Percentiles rank a stretch among this genome's conserved stretches.
These are phyloP conservation scores for Tolypocladium pustulatum DNA, from an alignment of 2,329 filamentous ascomycete genomes.

Conservation along the genomic window DNA sequence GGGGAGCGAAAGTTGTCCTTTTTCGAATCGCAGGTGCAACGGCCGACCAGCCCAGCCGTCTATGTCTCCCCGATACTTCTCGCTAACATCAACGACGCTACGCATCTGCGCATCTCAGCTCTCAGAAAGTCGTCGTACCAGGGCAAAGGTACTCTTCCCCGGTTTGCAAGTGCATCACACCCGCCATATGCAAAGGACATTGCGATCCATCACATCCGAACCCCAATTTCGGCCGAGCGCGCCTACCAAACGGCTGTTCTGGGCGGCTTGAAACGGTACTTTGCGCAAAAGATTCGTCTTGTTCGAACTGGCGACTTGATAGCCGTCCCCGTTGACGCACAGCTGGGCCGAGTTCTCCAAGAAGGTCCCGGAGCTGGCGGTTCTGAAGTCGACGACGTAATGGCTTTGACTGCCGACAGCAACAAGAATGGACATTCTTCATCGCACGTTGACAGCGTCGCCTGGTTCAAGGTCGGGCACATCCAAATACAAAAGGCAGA, in stretches of 20 bases:
- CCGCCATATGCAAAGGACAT: slow-evolving; percentile 63
- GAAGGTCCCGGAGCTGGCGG: slow-evolving; percentile 52
- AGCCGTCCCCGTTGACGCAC: slow-evolving; percentile 79
- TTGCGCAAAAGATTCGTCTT: slow-evolving; percentile 71
- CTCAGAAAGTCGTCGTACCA: slow-evolving; percentile 43
- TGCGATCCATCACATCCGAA: slow-evolving; percentile 78
- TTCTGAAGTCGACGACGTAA: slow-evolving; percentile 61
- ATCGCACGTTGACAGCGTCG: slow-evolving; percentile 49
- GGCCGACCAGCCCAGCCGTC: slow-evolving; percentile 45
- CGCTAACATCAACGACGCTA: slow-evolving; percentile 70
- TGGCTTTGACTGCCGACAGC: slow-evolving; percentile 37
- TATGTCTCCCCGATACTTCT: slow-evolving; percentile 82
- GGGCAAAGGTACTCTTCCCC: slow-evolving; percentile 41
- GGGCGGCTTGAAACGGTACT: slow-evolving; percentile 77
- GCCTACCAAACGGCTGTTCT: slow-evolving; percentile 78
- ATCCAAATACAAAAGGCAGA: slow-evolving; percentile 48
- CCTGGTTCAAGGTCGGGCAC: slow-evolving; percentile 87
- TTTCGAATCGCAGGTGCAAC: slow-evolving; percentile 58
- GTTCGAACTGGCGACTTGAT: slow-evolving; percentile 82
- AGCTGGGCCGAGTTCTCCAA: slow-evolving; percentile 71
- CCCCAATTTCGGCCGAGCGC: slow-evolving; percentile 77
- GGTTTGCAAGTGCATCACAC: slow-evolving; percentile 42
- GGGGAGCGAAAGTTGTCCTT: slow-evolving; percentile 47
- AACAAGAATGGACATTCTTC: slow-evolving; percentile 13
- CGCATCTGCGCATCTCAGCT: slow-evolving; percentile 69